phyloP scores from a whole-genome alignment of 805 yeast genomes.

The Pichia sporocuriosa region DNA sequence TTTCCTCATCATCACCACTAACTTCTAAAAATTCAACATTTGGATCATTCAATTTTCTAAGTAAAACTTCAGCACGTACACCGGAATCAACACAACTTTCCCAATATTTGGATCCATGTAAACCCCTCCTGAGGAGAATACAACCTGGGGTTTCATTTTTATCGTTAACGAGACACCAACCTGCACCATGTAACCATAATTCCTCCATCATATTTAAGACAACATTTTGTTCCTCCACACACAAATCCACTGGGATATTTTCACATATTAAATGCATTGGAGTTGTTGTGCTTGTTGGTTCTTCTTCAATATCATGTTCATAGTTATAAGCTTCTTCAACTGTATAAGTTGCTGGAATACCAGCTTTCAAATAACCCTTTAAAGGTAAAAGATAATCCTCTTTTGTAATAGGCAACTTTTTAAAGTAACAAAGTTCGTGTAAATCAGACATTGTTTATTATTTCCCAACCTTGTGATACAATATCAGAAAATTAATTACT shows the following conservation, averaged over 20 bases:
- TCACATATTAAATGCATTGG: constrained; percentile 69
- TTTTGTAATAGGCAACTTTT: constrained; percentile 43
- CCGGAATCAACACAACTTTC: constrained; percentile 71
- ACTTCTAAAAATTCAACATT: constrained; percentile 56
- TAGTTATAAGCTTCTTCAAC: constrained; percentile 65
- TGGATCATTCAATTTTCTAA: constrained; percentile 61
- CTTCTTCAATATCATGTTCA: constrained; percentile 35
- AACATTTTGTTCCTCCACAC: constrained; percentile 37
- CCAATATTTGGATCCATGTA: constrained; percentile 35
- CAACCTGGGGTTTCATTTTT: constrained; percentile 82
- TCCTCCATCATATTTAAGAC: constrained; percentile 51
- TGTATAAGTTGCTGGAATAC: constrained; percentile 80
- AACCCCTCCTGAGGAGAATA: constrained; percentile 49
- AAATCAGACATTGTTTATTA: constrained; percentile 52
- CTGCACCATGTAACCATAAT: constrained; percentile 81
- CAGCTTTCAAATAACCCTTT: constrained; percentile 43
- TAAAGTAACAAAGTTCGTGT: constrained; percentile 54
- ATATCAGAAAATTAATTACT: too few species aligned
- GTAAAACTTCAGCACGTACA: constrained; percentile 76
- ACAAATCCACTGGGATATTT: constrained; percentile 37
- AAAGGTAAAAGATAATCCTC: constrained; percentile 39
- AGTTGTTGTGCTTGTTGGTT: constrained; percentile 53
- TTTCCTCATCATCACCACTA: constrained; percentile 16
- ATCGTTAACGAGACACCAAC: constrained; percentile 77
- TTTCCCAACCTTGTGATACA: too few species aligned